Evolutionary conservation across 208 protist genomes (phyloP), one percentile per base, ranked within the genome.

Genomic region (Crithidia fasciculata): DNA sequence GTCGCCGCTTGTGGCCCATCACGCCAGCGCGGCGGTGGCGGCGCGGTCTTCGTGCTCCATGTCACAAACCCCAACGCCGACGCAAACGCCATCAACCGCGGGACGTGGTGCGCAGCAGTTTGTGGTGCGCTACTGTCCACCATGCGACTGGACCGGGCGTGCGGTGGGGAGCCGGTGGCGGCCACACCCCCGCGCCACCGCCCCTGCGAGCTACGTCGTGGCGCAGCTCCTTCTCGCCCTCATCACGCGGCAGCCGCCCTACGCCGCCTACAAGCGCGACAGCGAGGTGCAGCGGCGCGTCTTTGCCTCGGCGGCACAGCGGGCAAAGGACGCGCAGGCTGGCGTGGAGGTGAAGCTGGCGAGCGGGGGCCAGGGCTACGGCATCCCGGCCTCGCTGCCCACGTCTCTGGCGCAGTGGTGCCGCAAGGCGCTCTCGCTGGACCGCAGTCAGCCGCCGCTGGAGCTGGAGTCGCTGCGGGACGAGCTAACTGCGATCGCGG

Each of bases 161-260:
- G 43, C 52, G 45, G 53, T n/a, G 12, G 77, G 66, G 43, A 91
- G 80, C 62, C 86, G 89, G 5, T 95, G 90, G 90, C 47, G 74
- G 36, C 85, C 90, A 15, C 90, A 91, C 54, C 85, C 85, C 16
- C 74, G 82, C 12, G 90, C 90, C 13, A 65, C 72, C 10, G 84
- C 76, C 28, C 78, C 87, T 1, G 62, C 76, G 0, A 87, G 78
- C 75, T 95, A 92, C 77, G 85, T 66, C 3, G 65, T 92, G 13
- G 83, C 70, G 43, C 83, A 90, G 73, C 74, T 95, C 8, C 71
- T 92, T 16, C 66, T 95, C n/a, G 81, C 83, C 0, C 53, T 92
- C 36, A 7, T 87, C 28, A 89, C 77, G 5, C 75, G 76, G 15
- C 66, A 81, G 45, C 76, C 78, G 18, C 88, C 88, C 49, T 91